Evolutionary conservation across 805 yeast genomes (phyloP).

Genomic region (Metschnikowia cubensis): DNA sequence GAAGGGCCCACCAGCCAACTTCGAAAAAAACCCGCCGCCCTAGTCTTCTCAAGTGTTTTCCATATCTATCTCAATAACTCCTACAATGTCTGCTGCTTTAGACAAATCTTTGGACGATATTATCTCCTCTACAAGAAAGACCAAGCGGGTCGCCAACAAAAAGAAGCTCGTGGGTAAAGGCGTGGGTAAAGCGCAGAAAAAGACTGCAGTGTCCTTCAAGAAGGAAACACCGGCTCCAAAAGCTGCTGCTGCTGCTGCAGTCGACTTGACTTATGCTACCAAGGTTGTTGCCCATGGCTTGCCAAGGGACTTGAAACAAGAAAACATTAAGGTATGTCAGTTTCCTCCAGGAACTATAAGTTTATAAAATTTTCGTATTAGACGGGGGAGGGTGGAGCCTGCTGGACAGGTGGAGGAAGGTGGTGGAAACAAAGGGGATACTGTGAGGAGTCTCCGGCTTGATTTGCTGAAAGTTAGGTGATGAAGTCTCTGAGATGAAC

Average conservation of each 20-base stretch:
- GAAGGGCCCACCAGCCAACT: background rate
- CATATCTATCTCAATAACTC: background rate
- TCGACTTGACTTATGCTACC: constrained; percentile 57
- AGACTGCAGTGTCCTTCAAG: constrained; percentile 24
- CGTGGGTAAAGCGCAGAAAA: constrained; percentile 26
- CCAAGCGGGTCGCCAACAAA: constrained; percentile 26
- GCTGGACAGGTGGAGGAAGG: constrained; percentile 1
- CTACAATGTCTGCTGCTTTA: constrained; percentile 67
- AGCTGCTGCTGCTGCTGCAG: constrained; percentile 22
- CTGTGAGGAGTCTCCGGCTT: background rate
- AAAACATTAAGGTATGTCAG: constrained; percentile 79
- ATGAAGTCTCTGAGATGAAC: background rate
- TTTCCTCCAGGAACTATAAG: constrained; percentile 9
- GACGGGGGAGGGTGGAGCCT: constrained; percentile 1
- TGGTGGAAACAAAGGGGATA: background rate
- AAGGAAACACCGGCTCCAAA: constrained; percentile 30
- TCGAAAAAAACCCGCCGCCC: constrained; percentile 5
- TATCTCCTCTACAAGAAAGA: constrained; percentile 59
- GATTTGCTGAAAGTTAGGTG: background rate
- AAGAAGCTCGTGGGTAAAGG: constrained; percentile 36
- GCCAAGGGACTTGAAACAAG: constrained; percentile 79
- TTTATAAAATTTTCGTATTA: background rate
- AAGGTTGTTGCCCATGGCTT: constrained; percentile 83
- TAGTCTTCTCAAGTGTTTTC: background rate
- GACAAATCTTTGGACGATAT: constrained; percentile 95